Evolutionary conservation across 352 stramenopile genomes (phyloP), one percentile per base, ranked within the genome.

Genomic region (Globisporangium carolinianum): DNA sequence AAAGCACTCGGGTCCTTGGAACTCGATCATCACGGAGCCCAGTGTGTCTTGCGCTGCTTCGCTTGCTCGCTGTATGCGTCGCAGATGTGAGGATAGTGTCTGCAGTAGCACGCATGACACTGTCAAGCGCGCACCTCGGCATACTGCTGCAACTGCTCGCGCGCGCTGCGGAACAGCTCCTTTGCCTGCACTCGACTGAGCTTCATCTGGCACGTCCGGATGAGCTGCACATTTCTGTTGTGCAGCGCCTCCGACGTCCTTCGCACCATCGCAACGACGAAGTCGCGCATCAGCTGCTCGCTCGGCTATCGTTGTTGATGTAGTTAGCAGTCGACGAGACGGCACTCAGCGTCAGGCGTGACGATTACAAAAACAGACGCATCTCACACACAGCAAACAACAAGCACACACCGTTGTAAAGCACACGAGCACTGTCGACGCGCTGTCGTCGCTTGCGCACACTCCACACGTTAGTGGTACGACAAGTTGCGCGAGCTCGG

Each of bases 11-110:
- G 49, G 7, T 0, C 78, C 73, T 36, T 86, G 75, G 35, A 85
- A 86, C 58, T 88, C 78, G 72, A 88, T 76, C 50, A 75, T 51
- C 14, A 88, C 71, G 1, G 75, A 88, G 1, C 74, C 78, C 4
- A 51, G 15, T 0, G 68, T 70, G 11, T 46, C 63, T 41, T 70
- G 67, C 2, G 62, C 54, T 24, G 73, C 60, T 8, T 76, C 55
- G 0, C 57, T 47, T 3, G 75, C 62, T 71, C 71, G 73, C 73
- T 87, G 32, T 11, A 37, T 55, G 37, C 10, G 24, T 18, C 6
- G 52, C 15, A 38, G 3, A 10, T 45, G 43, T 50, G 14, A 61
- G 37, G n/a, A 53, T 11, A 17, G n/a, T 4, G 14, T 47, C 38
- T 24, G n/a, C n/a, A 47, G 14, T 12, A 43, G 39, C 39, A 43